Evolutionary conservation across 805 yeast genomes (phyloP).

Genomic region (Candida glaebosa): DNA sequence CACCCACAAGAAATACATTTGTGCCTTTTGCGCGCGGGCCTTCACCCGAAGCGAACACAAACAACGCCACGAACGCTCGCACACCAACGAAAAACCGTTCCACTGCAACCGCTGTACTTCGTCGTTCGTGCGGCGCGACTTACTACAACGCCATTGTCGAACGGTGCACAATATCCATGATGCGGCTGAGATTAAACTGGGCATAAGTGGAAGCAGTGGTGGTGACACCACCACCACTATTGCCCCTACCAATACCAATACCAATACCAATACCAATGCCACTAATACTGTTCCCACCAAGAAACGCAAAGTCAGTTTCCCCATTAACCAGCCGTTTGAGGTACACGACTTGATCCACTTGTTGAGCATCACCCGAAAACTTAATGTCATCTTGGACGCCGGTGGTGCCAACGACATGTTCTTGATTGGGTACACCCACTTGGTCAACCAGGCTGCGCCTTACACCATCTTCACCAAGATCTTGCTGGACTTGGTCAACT

Average conservation of each 20-base stretch:
- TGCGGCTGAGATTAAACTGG: not conserved
- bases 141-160: conserved; percentile 71
- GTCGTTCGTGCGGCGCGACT: conserved; percentile 73
- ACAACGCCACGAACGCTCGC: conserved; percentile 75
- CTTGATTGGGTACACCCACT: conserved; percentile 28
- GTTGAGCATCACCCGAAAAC: conserved; percentile 24
- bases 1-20: conserved; percentile 64
- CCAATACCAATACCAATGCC: not conserved
- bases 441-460: conserved; percentile 12
- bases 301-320: not conserved
- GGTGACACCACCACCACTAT: not conserved
- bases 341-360: conserved; percentile 24
- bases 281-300: not conserved
- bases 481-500: conserved; percentile 18
- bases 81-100: conserved; percentile 78
- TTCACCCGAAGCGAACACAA: conserved; percentile 79
- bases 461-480: conserved; percentile 18
- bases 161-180: conserved; percentile 60
- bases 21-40: conserved; percentile 77
- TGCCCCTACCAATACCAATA: not conserved
- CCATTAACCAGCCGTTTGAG: not conserved
- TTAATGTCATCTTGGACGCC: conserved; percentile 15
- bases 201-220: not conserved
- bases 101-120: conserved; percentile 67
- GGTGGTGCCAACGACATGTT: conserved; percentile 23